These are phyloP conservation scores for Cornus kousa DNA, from an alignment of 148 eudicot species.

Conservation along the genomic window DNA sequence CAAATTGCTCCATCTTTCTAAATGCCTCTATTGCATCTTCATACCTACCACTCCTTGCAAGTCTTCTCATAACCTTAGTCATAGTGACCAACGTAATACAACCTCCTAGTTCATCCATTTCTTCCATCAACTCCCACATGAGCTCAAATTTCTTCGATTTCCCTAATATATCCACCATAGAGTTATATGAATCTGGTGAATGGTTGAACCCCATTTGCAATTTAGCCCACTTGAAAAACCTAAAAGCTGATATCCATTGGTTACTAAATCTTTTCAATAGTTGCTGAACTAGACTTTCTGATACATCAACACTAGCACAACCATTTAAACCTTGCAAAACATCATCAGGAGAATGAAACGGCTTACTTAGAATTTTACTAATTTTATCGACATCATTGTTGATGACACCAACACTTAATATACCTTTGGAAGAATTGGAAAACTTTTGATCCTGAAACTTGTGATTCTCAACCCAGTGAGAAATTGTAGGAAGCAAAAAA, in stretches of 20 bases:
- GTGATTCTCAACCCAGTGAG: conserved; percentile 54
- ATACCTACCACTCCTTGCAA: conserved; percentile 47
- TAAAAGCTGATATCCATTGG: conserved; percentile 62
- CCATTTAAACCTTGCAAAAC: conserved; percentile 38
- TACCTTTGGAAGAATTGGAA: conserved; percentile 24
- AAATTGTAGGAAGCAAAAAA: conserved; percentile 55
- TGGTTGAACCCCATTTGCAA: conserved; percentile 27
- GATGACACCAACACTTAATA: conserved; percentile 25
- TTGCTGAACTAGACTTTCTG: conserved; percentile 53
- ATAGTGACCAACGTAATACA: conserved; percentile 53
- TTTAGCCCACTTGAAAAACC: conserved; percentile 80
- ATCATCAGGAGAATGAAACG: conserved; percentile 46
- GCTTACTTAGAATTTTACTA: conserved; percentile 36
- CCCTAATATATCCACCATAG: conserved; percentile 77
- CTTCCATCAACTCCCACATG: conserved; percentile 37
- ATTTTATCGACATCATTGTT: conserved; percentile 57
- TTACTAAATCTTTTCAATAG: conserved; percentile 66
- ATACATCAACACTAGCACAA: conserved; percentile 26
- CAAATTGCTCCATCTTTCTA: conserved; percentile 40
- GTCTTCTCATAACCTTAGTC: conserved; percentile 65
- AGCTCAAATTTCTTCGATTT: conserved; percentile 41
- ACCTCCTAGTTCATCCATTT: conserved; percentile 56
- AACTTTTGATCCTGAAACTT: conserved; percentile 28
- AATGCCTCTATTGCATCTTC: conserved; percentile 63
- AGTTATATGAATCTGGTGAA: conserved; percentile 48